Base-by-base conservation (phyloP, 495 filamentous ascomycete genomes). In the Massariosphaeria phaeospora region DNA sequence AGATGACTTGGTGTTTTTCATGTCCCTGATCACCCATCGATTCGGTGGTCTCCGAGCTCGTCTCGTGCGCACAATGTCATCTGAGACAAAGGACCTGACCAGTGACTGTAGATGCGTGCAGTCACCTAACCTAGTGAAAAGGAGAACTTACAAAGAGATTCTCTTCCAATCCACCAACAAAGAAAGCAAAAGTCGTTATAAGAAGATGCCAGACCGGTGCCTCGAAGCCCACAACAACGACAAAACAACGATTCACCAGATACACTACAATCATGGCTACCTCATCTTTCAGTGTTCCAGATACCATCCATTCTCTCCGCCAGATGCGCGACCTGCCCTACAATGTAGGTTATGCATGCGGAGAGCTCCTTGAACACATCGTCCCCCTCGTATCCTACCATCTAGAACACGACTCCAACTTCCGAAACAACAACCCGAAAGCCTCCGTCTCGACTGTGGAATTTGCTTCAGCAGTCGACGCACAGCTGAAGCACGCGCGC, bases 381-480 rank as follows among this genome's bases (percentile, higher is more conserved):
- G 26, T 29, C 9, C 6, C n/a, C 18, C 29, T 55, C 25, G 51
- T 55, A 7, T 30, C 18, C 2, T 3, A 2, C 9, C 51, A 55
- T 24, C 42, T 55, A 11, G 21, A 29, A 40, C 36, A 53, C 24
- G 3, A 1, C 40, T 26, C 25, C 5, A 24, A 30, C 5, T 45
- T 3, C 50, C 17, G 38, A n/a, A 34, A 25, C 38, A 33, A 3
- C n/a, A 13, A 18, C 11, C 9, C 9, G 27, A 13, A 27, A 3
- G 21, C 34, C 2, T 31, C 25, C 36, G 23, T 53, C 23, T 12
- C 11, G 27, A 35, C 40, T 2, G 12, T 12, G 6, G 38, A 43
- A 11, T 53, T 53, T 26, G 23, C 49, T 15, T 12, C 36, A 3
- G 36, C 49, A 11, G 39, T 53, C 2, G 49, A 53, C 36, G 38